Percentiles rank a stretch among this genome's conserved stretches.
Evolutionary conservation across 306 rosid genomes (phyloP).

Genomic region (Casuarina glauca): DNA sequence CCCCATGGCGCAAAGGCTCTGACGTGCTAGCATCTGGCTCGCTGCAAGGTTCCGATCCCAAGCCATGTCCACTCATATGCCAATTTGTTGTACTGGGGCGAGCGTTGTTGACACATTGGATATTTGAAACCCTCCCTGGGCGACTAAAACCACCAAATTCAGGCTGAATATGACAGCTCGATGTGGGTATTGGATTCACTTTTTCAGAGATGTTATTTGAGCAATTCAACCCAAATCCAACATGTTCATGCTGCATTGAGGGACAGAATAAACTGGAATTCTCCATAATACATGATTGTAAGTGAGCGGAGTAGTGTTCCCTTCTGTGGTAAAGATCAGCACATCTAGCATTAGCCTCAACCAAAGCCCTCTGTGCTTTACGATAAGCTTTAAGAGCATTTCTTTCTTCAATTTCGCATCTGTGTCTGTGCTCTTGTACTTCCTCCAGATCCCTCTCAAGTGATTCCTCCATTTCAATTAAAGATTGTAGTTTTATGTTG

Average conservation of each 20-base stretch:
- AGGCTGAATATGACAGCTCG: constrained; percentile 60
- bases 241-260: constrained; percentile 57
- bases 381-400: constrained; percentile 81
- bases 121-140: constrained; percentile 49
- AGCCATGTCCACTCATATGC: constrained; percentile 46
- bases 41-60: constrained; percentile 63
- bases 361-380: constrained; percentile 79
- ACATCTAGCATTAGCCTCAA: constrained; percentile 83
- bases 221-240: constrained; percentile 52
- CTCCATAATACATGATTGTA: constrained; percentile 59
- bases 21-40: constrained; percentile 83
- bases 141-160: constrained; percentile 48
- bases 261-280: constrained; percentile 62
- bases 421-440: constrained; percentile 77
- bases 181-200: constrained; percentile 46
- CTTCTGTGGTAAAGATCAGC: constrained; percentile 71
- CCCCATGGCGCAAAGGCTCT: constrained; percentile 61
- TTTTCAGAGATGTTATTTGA: constrained; percentile 44
- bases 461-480: constrained; percentile 69
- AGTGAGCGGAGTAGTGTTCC: constrained; percentile 64
- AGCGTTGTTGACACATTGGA: constrained; percentile 41
- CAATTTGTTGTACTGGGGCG: constrained; percentile 38
- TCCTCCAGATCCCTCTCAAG: constrained; percentile 89
- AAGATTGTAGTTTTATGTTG: constrained; percentile 50
- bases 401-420: constrained; percentile 90